Evolutionary conservation across 225 moss, liverwort and hornwort genomes (phyloP).

Genomic region (Bryum argenteum): DNA sequence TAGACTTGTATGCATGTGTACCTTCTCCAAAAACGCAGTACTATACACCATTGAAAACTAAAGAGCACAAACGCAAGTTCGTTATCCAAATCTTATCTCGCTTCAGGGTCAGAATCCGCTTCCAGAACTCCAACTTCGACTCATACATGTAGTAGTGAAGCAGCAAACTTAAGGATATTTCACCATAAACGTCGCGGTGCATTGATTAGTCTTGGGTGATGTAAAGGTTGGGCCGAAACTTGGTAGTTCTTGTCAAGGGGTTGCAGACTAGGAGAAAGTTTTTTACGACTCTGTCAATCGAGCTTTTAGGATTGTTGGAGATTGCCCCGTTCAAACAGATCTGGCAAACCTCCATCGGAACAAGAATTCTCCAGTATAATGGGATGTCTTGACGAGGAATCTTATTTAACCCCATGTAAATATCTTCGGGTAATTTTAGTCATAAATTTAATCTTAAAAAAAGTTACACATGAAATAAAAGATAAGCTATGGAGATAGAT

Average conservation of each 20-base stretch:
- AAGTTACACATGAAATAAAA: no score
- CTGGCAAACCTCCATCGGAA: constrained; percentile 20
- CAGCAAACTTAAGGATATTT: neutral
- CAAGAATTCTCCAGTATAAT: no score
- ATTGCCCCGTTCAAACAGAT: constrained; percentile 17
- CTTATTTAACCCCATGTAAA: no score
- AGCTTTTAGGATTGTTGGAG: no score
- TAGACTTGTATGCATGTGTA: constrained; percentile 4
- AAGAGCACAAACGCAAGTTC: constrained; percentile 20
- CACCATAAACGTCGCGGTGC: no score
- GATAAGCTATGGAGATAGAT: no score
- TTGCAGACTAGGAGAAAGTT: constrained; percentile 28
- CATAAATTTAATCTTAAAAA: no score
- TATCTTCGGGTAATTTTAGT: no score
- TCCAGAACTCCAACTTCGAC: constrained; percentile 21
- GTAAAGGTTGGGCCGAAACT: neutral
- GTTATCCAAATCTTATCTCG: neutral
- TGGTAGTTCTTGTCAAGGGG: constrained; percentile 25
- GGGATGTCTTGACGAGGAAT: no score
- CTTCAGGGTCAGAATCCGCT: constrained; percentile 7
- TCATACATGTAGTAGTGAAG: constrained; percentile 29
- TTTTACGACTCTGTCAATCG: no score
- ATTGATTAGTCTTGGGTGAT: constrained; percentile 24
- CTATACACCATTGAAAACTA: constrained; percentile 14
- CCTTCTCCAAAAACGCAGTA: constrained; percentile 27